A percentile compares a stretch with the other conserved stretches of the same genome.
phyloP scores from a whole-genome alignment of 2,329 filamentous ascomycete genomes.

The Arthrinium phaeospermum region DNA sequence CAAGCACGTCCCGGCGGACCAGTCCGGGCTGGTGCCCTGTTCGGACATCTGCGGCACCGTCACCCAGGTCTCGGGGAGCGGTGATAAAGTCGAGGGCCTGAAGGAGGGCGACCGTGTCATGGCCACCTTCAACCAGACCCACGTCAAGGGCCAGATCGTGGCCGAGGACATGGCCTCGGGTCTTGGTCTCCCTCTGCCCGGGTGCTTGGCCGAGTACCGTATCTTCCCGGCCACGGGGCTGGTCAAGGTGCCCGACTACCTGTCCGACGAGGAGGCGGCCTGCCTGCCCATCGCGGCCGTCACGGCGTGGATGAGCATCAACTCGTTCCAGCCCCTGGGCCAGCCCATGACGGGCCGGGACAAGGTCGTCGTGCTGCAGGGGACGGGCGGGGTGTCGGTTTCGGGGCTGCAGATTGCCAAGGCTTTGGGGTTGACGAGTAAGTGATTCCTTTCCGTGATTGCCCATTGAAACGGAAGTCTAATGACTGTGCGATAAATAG shows the following conservation, averaged over 20 bases:
- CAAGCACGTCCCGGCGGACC: constrained; percentile 50
- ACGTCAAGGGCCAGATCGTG: constrained; percentile 64
- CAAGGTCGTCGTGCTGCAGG: constrained; percentile 57
- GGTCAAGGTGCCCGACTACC: constrained; percentile 60
- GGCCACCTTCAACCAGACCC: constrained; percentile 65
- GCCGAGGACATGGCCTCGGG: constrained; percentile 60
- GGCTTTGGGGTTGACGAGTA: constrained; percentile 55
- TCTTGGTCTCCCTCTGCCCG: constrained; percentile 64
- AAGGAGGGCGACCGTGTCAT: constrained; percentile 69
- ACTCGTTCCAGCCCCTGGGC: constrained; percentile 62
- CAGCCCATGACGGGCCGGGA: constrained; percentile 50
- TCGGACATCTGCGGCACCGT: constrained; percentile 74
- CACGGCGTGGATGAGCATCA: constrained; percentile 71
- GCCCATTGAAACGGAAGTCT: neutral
- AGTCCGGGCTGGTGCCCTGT: constrained; percentile 62
- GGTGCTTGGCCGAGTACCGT: constrained; percentile 63
- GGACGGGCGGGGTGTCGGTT: constrained; percentile 59
- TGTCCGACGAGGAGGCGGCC: constrained; percentile 64
- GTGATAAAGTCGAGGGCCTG: constrained; percentile 45
- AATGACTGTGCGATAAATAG: neutral
- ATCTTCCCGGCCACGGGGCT: constrained; percentile 63
- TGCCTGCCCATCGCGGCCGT: constrained; percentile 66
- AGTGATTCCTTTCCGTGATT: constrained; percentile 27
- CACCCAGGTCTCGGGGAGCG: constrained; percentile 41
- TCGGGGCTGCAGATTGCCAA: constrained; percentile 60